These are phyloP conservation scores for Gnaphalium uliginosum DNA, from an alignment of 129 eudicot species.

Conservation along the genomic window DNA sequence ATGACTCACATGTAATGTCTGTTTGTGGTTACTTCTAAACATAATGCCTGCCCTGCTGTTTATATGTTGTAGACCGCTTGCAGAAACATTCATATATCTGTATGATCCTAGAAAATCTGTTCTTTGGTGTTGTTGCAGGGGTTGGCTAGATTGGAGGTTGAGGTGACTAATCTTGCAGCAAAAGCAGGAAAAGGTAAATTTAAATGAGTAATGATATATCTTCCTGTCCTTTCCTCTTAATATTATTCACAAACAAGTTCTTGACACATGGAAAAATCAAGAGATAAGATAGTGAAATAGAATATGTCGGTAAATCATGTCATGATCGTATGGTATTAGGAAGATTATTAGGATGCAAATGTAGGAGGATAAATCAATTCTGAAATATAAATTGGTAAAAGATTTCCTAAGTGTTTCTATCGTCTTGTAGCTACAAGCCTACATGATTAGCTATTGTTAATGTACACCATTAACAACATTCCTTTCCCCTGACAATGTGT, in stretches of 20 bases:
- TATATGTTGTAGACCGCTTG: slow-evolving; percentile 12
- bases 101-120: neutral
- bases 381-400: no score
- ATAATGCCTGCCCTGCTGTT: slow-evolving; percentile 14
- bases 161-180: slow-evolving; percentile 96
- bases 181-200: slow-evolving; percentile 97
- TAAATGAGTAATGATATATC: slow-evolving; percentile 19
- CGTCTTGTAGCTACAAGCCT: slow-evolving; percentile 12
- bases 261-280: no score
- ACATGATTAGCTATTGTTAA: neutral
- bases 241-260: neutral
- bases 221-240: neutral
- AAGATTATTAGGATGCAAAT: neutral
- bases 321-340: neutral
- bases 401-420: neutral
- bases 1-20: slow-evolving; percentile 3
- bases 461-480: slow-evolving; percentile 2
- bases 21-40: slow-evolving; percentile 9
- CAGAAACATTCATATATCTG: slow-evolving; percentile 17
- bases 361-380: no score
- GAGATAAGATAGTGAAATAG: neutral
- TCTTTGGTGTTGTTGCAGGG: slow-evolving; percentile 51
- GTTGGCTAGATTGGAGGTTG: slow-evolving; percentile 85
- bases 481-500: neutral
- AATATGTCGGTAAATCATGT: neutral